phyloP scores from a whole-genome alignment of 2,329 filamentous ascomycete species.

The Coniella vitis region DNA sequence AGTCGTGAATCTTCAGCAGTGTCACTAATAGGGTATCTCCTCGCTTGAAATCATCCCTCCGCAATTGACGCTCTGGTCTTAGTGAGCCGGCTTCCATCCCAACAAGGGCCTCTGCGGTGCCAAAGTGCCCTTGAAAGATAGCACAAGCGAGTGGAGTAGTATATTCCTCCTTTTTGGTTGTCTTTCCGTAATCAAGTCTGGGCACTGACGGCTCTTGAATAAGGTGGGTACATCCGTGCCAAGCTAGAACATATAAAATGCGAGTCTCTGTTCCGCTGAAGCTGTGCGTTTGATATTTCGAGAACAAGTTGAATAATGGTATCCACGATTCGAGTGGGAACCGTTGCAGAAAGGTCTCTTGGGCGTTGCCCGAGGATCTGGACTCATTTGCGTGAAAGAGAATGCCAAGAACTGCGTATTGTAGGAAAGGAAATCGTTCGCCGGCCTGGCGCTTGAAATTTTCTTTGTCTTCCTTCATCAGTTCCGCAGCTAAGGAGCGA shows the following conservation, averaged over 20 bases:
- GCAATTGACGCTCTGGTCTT: not conserved
- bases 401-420: slow-evolving; percentile 35
- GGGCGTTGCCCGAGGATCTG: slow-evolving; percentile 20
- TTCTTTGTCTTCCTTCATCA: not conserved
- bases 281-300: slow-evolving; percentile 16
- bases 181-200: not conserved
- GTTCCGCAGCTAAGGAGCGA: no score
- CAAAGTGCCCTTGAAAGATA: not conserved
- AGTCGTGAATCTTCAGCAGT: not conserved
- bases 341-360: slow-evolving; percentile 25
- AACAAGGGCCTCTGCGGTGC: not conserved
- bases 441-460: not conserved
- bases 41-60: no score
- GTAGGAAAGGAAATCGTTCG: slow-evolving; percentile 35
- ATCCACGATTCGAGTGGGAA: slow-evolving; percentile 25
- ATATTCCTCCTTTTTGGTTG: not conserved
- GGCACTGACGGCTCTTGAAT: not conserved
- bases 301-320: slow-evolving; percentile 24
- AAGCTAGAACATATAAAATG: not conserved
- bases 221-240: slow-evolving; percentile 21
- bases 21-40: not conserved
- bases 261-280: not conserved
- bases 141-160: not conserved
- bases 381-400: slow-evolving; percentile 35
- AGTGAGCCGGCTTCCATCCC: not conserved